These are phyloP conservation scores for Leishmania tropica DNA, from an alignment of 208 protist species.

Conservation along the genomic window DNA sequence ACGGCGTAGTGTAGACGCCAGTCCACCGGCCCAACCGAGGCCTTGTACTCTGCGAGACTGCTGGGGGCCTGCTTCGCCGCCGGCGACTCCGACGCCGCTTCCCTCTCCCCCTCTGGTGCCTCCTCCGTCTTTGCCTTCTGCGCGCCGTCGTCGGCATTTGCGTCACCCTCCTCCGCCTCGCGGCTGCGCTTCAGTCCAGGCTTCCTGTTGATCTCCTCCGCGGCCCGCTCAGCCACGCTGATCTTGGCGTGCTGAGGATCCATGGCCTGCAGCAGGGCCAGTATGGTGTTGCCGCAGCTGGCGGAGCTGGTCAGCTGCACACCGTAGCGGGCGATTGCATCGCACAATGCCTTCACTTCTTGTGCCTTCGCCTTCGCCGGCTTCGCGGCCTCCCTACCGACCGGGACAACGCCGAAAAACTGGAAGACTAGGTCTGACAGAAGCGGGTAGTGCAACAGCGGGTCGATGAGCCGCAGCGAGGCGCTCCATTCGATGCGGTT, in stretches of 20 bases:
- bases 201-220: constrained; percentile 16
- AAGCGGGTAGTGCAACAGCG: constrained; percentile 60
- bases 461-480: constrained; percentile 41
- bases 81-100: neutral
- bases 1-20: constrained; percentile 73
- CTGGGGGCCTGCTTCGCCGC: constrained; percentile 20
- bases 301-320: constrained; percentile 44
- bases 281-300: constrained; percentile 62
- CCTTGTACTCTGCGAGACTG: constrained; percentile 35
- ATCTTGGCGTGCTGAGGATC: constrained; percentile 43
- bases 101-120: constrained; percentile 15
- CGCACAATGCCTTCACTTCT: constrained; percentile 70
- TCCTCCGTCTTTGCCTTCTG: constrained; percentile 32
- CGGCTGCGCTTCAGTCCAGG: constrained; percentile 44
- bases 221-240: constrained; percentile 16
- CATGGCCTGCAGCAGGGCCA: constrained; percentile 52
- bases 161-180: constrained; percentile 31
- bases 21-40: constrained; percentile 37
- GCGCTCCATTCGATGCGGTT: constrained; percentile 29
- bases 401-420: constrained; percentile 53
- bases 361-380: constrained; percentile 33
- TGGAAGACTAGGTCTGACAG: constrained; percentile 59
- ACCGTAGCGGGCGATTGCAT: constrained; percentile 57
- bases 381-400: constrained; percentile 15
- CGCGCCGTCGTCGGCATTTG: constrained; percentile 9